phyloP scores from a whole-genome alignment of 495 filamentous ascomycete species.

The Penicillium flavigenum region DNA sequence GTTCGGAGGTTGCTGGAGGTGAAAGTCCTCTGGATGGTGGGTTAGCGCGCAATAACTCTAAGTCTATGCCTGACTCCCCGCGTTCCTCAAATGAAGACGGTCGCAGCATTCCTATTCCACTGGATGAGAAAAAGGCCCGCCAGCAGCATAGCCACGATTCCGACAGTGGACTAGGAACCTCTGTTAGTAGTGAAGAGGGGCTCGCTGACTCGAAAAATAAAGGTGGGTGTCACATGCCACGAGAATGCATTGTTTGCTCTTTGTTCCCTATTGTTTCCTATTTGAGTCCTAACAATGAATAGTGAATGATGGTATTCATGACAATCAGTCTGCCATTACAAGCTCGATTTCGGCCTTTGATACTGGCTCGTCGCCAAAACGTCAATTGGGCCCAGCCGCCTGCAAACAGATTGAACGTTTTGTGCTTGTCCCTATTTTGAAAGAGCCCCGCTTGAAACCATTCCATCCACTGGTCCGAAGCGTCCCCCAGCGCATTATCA shows the following conservation, averaged over 20 bases:
- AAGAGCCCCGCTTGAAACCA: constrained; percentile 59
- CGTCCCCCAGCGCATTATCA: constrained; percentile 71
- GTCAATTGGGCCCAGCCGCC: constrained; percentile 50
- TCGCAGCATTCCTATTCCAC: constrained; percentile 1
- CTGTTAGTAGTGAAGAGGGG: constrained; percentile 41
- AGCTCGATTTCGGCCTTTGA: constrained; percentile 38
- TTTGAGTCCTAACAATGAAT: constrained; percentile 9
- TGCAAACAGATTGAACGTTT: constrained; percentile 56
- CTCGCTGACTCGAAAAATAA: constrained; percentile 24
- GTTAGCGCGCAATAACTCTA: background rate
- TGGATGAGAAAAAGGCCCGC: constrained; percentile 20
- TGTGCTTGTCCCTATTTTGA: constrained; percentile 58
- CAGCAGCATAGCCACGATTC: constrained; percentile 42
- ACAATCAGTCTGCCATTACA: constrained; percentile 45
- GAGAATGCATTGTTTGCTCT: background rate
- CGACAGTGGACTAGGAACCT: constrained; percentile 59
- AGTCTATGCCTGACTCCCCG: constrained; percentile 6
- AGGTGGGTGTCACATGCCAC: constrained; percentile 14
- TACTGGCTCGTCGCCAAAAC: constrained; percentile 27
- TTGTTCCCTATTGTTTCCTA: background rate
- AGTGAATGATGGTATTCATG: constrained; percentile 32
- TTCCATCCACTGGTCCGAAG: constrained; percentile 76
- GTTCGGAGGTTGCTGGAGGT: background rate
- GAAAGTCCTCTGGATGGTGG: background rate
- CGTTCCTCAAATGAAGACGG: constrained; percentile 1